Percentiles rank a stretch among this genome's conserved stretches.
phyloP scores from a whole-genome alignment of 306 rosid species.

The Quillaja saponaria region DNA sequence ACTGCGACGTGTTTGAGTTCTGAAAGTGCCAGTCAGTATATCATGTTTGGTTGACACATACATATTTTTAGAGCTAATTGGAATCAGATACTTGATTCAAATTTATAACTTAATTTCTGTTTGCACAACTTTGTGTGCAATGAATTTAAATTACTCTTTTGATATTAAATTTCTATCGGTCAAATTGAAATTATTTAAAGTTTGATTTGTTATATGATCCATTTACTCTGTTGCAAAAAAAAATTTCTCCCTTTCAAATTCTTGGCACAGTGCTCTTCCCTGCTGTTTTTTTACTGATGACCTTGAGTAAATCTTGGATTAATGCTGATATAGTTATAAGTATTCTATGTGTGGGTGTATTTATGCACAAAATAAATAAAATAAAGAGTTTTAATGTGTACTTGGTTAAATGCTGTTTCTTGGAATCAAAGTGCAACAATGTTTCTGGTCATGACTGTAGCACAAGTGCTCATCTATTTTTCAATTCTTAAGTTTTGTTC shows the following conservation, averaged over 20 bases:
- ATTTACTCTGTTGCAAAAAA: no score
- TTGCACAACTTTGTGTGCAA: no score
- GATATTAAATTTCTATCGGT: no score
- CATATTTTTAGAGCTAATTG: not conserved
- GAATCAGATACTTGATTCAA: no score
- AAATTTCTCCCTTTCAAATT: not conserved
- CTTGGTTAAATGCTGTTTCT: slow-evolving; percentile 7
- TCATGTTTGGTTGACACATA: not conserved
- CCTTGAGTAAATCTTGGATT: slow-evolving; percentile 5
- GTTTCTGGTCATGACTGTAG: not conserved
- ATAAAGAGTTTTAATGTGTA: not conserved
- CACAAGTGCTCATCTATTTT: not conserved
- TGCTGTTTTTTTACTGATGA: not conserved
- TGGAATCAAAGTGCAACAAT: not conserved
- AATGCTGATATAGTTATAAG: no score
- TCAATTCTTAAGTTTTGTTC: slow-evolving; percentile 10
- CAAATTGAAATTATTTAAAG: no score
- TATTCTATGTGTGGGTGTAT: no score
- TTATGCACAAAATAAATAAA: no score
- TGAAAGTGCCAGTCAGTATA: not conserved
- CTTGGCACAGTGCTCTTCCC: not conserved
- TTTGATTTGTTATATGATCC: no score
- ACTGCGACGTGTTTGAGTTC: slow-evolving; percentile 7
- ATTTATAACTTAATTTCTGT: no score
- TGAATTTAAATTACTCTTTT: no score